These are phyloP conservation scores for Gaeumannomyces sp. DNA, from an alignment of 2,329 filamentous ascomycete species.

Conservation along the genomic window DNA sequence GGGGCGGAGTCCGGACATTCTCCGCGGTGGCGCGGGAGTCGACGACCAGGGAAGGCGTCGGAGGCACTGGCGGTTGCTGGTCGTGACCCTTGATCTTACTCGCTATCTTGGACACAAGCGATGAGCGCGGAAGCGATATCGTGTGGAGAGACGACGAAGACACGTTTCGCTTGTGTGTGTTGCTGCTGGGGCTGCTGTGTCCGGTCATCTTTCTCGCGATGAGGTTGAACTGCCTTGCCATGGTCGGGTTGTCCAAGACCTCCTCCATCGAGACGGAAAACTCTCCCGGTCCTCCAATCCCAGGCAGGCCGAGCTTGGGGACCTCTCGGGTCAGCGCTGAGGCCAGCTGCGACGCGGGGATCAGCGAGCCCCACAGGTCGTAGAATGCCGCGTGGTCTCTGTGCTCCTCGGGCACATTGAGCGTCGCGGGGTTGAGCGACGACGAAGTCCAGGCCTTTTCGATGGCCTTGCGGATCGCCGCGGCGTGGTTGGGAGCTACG, in stretches of 20 bases:
- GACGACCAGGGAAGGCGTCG: background rate
- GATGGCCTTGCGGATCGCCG: slow-evolving; percentile 35
- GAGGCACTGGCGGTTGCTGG: background rate
- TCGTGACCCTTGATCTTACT: slow-evolving; percentile 16
- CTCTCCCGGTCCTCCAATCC: slow-evolving; percentile 21
- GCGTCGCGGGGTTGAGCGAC: slow-evolving; percentile 29
- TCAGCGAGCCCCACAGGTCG: slow-evolving; percentile 42
- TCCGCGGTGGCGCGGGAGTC: background rate
- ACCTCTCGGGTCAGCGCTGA: slow-evolving; percentile 37
- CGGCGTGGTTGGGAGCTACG: slow-evolving; percentile 29
- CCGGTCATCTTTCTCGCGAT: slow-evolving; percentile 22
- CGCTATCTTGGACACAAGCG: slow-evolving; percentile 5
- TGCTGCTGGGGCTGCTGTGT: slow-evolving; percentile 11
- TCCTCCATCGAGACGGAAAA: slow-evolving; percentile 40
- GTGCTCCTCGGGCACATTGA: slow-evolving; percentile 34
- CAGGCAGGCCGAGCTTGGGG: slow-evolving; percentile 28
- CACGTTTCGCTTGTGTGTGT: background rate
- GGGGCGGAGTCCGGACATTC: background rate
- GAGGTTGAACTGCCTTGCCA: slow-evolving; percentile 42
- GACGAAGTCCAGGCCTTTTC: slow-evolving; percentile 37
- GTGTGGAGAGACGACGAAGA: background rate
- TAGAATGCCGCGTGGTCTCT: slow-evolving; percentile 43
- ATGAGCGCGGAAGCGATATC: too few relatives aligned
- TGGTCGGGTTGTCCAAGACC: slow-evolving; percentile 43
- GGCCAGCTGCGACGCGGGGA: slow-evolving; percentile 42